Conservation (phyloP, 257 asterid genomes). For the Nemophila menziesii region DNA sequence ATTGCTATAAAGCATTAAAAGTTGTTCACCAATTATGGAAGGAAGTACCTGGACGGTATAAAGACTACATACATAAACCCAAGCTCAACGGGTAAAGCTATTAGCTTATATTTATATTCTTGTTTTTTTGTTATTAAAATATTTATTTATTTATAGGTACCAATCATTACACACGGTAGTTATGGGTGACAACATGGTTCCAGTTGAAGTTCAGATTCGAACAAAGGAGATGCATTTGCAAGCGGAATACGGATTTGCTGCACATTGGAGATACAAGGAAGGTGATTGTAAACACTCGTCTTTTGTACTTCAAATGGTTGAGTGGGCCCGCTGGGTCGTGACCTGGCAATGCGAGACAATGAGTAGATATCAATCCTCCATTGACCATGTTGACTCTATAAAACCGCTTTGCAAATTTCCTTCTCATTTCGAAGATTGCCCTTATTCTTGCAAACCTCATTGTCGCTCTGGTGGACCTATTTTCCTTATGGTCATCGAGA, state of each 20-base stretch:
- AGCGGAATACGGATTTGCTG: conserved; percentile 96
- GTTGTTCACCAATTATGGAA: conserved; percentile 71
- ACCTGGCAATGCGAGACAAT: conserved; percentile 93
- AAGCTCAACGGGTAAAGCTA: conserved; percentile 66
- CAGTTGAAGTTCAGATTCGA: conserved; percentile 90
- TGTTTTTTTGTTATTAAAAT: conserved; percentile 7
- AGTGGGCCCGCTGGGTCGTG: conserved; percentile 98
- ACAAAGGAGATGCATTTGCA: conserved; percentile 96
- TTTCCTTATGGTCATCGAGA: conserved; percentile 69
- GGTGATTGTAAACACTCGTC: conserved; percentile 69
- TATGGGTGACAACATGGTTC: conserved; percentile 54
- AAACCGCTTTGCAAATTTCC: conserved; percentile 79
- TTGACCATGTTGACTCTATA: conserved; percentile 32
- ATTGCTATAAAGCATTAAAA: conserved; percentile 73
- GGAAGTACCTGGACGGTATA: conserved; percentile 78
- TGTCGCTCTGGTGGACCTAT: conserved; percentile 71
- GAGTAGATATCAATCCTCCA: conserved; percentile 42
- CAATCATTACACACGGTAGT: conserved; percentile 90
- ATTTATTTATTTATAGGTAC: conserved; percentile 39
- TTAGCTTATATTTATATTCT: neutral
- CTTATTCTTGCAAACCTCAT: conserved; percentile 59
- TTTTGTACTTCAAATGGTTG: conserved; percentile 90
- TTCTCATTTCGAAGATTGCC: conserved; percentile 66
- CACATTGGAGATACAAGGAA: conserved; percentile 98
- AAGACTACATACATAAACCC: conserved; percentile 73